Conservation (phyloP, 1,284 basidiomycete species). For the Trichosporon coremiiforme region DNA sequence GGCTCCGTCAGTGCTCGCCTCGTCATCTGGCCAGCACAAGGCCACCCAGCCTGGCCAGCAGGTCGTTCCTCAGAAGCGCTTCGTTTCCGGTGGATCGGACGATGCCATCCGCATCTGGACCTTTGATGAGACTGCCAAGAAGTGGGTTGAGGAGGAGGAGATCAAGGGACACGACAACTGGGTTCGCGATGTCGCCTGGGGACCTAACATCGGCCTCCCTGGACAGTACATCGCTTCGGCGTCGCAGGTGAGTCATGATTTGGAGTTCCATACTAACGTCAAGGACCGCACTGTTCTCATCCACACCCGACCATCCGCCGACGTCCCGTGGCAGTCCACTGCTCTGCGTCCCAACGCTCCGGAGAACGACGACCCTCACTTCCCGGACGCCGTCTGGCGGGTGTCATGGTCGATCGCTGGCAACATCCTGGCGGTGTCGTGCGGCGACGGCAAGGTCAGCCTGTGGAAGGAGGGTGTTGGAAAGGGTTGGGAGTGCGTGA, state of each 20-base stretch:
- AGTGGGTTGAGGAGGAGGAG: slow-evolving; percentile 87
- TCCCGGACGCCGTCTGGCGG: slow-evolving; percentile 95
- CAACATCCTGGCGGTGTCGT: slow-evolving; percentile 94
- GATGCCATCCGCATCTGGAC: slow-evolving; percentile 95
- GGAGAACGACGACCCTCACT: slow-evolving; percentile 64
- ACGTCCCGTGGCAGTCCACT: slow-evolving; percentile 80
- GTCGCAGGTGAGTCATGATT: slow-evolving; percentile 68
- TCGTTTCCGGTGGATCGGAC: slow-evolving; percentile 94
- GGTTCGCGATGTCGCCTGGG: slow-evolving; percentile 98
- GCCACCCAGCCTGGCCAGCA: slow-evolving; percentile 22
- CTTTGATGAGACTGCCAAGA: slow-evolving; percentile 59
- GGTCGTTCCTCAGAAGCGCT: slow-evolving; percentile 64
- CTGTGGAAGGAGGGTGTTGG: slow-evolving; percentile 98
- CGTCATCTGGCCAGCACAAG: slow-evolving; percentile 22
- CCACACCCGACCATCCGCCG: slow-evolving; percentile 84
- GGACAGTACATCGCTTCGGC: slow-evolving; percentile 94
- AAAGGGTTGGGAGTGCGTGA: slow-evolving; percentile 95
- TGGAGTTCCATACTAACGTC: slow-evolving; percentile 19
- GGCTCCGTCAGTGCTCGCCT: slow-evolving; percentile 79
- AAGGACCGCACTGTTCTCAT: slow-evolving; percentile 89
- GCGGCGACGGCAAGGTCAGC: slow-evolving; percentile 96
- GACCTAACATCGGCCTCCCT: slow-evolving; percentile 92
- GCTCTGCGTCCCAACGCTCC: slow-evolving; percentile 72
- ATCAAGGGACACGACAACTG: slow-evolving; percentile 92
- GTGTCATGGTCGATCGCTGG: slow-evolving; percentile 97